phyloP scores from a whole-genome alignment of 192 early-diverging fungal species.

The Coemansia sp. region DNA sequence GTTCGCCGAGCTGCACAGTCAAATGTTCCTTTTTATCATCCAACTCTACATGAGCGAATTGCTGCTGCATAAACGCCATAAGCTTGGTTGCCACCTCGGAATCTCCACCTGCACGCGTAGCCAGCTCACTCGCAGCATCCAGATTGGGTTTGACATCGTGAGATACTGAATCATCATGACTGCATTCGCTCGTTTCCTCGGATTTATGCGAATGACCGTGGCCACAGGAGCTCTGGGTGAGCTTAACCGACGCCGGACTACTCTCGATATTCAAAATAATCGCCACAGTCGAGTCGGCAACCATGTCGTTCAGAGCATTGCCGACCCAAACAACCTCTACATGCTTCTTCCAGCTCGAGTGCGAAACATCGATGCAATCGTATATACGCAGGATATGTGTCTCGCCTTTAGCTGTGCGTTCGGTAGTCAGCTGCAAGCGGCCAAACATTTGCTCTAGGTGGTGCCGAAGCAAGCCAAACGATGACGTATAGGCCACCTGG shows the following conservation, averaged over 20 bases:
- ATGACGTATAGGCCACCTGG: conserved; percentile 69
- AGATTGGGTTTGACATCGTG: conserved; percentile 1
- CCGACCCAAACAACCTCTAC: conserved; percentile 89
- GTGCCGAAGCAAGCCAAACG: conserved; percentile 76
- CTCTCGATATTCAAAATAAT: conserved; percentile 81
- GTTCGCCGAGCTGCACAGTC: conserved; percentile 24
- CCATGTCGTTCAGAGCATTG: conserved; percentile 89
- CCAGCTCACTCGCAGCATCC: background rate
- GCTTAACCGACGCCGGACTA: conserved; percentile 85
- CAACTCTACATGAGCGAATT: conserved; percentile 28
- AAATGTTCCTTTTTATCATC: conserved; percentile 11
- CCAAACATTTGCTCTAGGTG: conserved; percentile 97
- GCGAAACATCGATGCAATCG: conserved; percentile 71
- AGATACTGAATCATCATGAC: background rate
- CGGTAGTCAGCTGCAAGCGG: conserved; percentile 35
- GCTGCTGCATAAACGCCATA: conserved; percentile 39
- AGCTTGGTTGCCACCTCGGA: conserved; percentile 21
- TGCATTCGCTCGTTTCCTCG: background rate
- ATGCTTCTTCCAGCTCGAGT: conserved; percentile 47
- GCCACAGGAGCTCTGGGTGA: conserved; percentile 33
- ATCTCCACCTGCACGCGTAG: conserved; percentile 10
- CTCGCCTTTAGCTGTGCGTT: conserved; percentile 14
- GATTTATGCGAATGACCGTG: conserved; percentile 21
- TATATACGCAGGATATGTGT: conserved; percentile 55
- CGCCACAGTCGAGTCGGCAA: conserved; percentile 90